Evolutionary conservation across 352 stramenopile genomes (phyloP).

Genomic region (Albugo candida): DNA sequence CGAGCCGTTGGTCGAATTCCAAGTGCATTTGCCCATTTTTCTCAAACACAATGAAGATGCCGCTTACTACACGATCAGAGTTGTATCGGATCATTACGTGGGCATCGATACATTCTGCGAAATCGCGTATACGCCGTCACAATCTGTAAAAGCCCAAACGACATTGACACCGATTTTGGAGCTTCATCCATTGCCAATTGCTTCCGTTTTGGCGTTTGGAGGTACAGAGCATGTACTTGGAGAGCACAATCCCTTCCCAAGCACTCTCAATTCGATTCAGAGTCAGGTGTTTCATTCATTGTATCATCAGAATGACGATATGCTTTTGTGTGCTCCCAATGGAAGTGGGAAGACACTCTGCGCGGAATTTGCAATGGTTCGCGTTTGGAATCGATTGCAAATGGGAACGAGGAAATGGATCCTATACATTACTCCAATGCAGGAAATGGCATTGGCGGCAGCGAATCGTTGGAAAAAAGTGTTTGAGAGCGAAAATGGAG

Average conservation of each 20-base stretch:
- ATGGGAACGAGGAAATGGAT: constrained; percentile 1
- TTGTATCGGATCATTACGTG: constrained; percentile 93
- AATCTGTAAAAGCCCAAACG: constrained; percentile 10
- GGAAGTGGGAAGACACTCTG: constrained; percentile 94
- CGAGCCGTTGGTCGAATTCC: constrained; percentile 78
- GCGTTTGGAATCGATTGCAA: constrained; percentile 54
- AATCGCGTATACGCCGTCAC: constrained; percentile 30
- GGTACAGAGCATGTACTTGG: constrained; percentile 82
- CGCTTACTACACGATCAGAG: constrained; percentile 83
- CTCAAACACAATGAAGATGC: constrained; percentile 73
- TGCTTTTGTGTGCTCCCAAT: constrained; percentile 93
- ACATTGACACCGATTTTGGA: constrained; percentile 81
- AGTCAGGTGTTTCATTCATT: constrained; percentile 96
- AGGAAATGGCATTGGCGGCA: constrained; percentile 17
- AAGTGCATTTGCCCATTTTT: constrained; percentile 83
- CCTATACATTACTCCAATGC: neutral
- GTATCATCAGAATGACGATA: constrained; percentile 91
- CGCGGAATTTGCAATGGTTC: constrained; percentile 93
- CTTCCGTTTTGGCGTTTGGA: constrained; percentile 78
- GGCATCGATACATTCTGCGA: constrained; percentile 84
- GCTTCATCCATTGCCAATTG: constrained; percentile 87
- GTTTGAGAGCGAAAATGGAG: constrained; percentile 93
- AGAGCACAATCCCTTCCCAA: no score
- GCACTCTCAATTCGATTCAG: constrained; percentile 83
- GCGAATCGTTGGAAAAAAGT: constrained; percentile 3